Conservation (phyloP, 2,329 filamentous ascomycete genomes). For the Phaeoacremonium minimum region DNA sequence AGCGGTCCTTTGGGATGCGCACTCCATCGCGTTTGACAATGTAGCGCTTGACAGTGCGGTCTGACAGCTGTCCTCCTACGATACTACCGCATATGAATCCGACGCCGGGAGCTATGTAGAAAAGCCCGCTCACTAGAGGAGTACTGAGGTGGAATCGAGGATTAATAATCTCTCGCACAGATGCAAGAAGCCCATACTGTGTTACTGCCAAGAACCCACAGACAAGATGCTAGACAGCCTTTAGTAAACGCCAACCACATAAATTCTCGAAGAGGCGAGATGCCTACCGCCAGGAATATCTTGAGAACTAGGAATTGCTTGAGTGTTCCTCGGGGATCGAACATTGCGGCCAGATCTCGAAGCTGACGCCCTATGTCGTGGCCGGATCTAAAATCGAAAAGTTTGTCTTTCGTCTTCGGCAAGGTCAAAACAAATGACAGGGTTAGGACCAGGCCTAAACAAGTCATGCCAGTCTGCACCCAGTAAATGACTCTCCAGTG, state of each 20-base stretch:
- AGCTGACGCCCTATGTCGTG: neutral
- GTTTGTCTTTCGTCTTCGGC: slow-evolving; percentile 1
- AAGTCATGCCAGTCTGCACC: slow-evolving; percentile 24
- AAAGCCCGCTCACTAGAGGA: slow-evolving; percentile 64
- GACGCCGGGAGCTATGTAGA: slow-evolving; percentile 69
- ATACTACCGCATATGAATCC: slow-evolving; percentile 68
- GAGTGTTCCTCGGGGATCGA: slow-evolving; percentile 16
- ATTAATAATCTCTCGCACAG: slow-evolving; percentile 70
- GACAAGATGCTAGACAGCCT: slow-evolving; percentile 11
- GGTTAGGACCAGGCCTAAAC: slow-evolving; percentile 18
- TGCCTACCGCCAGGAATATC: slow-evolving; percentile 1
- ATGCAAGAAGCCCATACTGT: slow-evolving; percentile 58
- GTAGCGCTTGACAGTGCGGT: slow-evolving; percentile 61
- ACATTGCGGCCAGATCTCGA: slow-evolving; percentile 6
- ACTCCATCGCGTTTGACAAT: slow-evolving; percentile 53
- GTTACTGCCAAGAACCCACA: slow-evolving; percentile 63
- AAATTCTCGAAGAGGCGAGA: neutral
- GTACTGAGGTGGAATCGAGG: slow-evolving; percentile 65
- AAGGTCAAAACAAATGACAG: slow-evolving; percentile 16
- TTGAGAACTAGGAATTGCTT: slow-evolving; percentile 9
- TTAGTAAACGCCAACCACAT: neutral
- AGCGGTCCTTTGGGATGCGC: slow-evolving; percentile 64
- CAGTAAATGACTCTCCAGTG: slow-evolving; percentile 60
- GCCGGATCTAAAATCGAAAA: neutral
- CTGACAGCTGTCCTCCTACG: slow-evolving; percentile 68